These are phyloP conservation scores for Cyclanthera cordifolia DNA, from an alignment of 306 rosid genomes.

Conservation along the genomic window DNA sequence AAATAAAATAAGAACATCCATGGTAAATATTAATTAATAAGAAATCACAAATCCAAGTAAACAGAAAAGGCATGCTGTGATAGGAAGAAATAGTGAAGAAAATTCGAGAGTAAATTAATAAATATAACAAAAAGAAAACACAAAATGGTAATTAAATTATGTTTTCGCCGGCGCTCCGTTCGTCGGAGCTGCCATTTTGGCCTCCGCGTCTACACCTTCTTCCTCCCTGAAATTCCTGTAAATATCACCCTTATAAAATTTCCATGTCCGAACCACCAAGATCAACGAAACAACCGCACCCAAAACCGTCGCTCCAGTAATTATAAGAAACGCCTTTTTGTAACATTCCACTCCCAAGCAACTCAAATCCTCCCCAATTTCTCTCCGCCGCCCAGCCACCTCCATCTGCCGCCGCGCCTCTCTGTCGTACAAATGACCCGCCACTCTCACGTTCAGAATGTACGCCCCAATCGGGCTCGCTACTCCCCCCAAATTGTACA, in stretches of 20 bases:
- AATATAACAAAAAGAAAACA: neutral
- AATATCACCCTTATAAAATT: conserved; percentile 45
- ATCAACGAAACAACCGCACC: conserved; percentile 35
- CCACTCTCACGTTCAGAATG: conserved; percentile 40
- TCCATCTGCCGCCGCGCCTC: conserved; percentile 42
- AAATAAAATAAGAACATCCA: too few species aligned
- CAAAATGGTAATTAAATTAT: neutral
- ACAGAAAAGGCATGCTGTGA: too few species aligned
- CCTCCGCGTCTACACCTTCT: conserved; percentile 11
- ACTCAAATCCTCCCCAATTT: conserved; percentile 31
- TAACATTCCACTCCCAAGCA: conserved; percentile 42
- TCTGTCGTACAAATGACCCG: conserved; percentile 46
- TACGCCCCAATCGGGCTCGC: conserved; percentile 52
- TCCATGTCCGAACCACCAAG: conserved; percentile 45
- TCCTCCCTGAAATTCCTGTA: conserved; percentile 38
- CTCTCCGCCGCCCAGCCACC: conserved; percentile 22
- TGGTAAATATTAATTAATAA: too few species aligned
- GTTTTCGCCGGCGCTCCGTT: neutral
- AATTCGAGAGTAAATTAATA: too few species aligned
- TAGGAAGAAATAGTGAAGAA: too few species aligned
- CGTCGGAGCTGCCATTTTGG: conserved; percentile 2
- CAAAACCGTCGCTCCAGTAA: conserved; percentile 30
- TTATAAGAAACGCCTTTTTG: conserved; percentile 37
- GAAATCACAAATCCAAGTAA: too few species aligned
- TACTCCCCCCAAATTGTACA: conserved; percentile 35